Percentiles rank a stretch among this genome's conserved stretches.
Conservation (phyloP, 169 alveolate genomes). For the Eimeria tenella region DNA sequence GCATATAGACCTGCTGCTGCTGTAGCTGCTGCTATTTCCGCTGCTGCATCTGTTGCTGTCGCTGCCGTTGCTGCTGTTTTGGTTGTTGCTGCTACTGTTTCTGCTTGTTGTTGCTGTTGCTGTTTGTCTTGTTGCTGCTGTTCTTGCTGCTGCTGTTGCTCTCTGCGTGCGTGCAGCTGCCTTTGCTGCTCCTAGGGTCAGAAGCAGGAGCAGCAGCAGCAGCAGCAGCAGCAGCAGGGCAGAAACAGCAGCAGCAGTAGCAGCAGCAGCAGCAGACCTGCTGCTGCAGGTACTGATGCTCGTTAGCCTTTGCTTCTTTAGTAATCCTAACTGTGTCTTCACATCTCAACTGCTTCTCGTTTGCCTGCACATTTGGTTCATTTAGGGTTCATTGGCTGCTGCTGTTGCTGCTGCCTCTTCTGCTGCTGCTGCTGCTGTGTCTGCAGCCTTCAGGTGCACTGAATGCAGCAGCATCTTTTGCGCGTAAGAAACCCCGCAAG, state of each 20-base stretch:
- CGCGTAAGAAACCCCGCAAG: background rate
- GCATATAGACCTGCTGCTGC: background rate
- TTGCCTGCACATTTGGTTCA: too few species aligned
- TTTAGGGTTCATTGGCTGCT: too few species aligned
- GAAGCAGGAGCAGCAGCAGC: slow-evolving; percentile 31
- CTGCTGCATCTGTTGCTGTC: background rate
- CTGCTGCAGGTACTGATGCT: too few species aligned
- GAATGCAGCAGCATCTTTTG: slow-evolving; percentile 62
- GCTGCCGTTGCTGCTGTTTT: background rate
- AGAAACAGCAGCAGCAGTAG: too few species aligned
- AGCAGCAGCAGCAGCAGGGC: background rate
- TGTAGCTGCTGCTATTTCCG: background rate
- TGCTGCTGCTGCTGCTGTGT: background rate
- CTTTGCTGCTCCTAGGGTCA: background rate
- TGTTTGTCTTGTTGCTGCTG: background rate
- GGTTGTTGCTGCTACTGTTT: too few species aligned
- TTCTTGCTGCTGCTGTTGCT: slow-evolving; percentile 37
- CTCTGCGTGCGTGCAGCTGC: slow-evolving; percentile 12
- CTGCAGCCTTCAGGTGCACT: slow-evolving; percentile 54
- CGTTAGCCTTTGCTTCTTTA: too few species aligned
- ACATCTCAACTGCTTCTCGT: too few species aligned
- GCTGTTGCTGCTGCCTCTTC: background rate
- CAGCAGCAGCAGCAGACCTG: too few species aligned
- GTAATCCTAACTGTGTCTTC: too few species aligned
- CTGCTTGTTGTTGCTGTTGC: background rate